phyloP scores from a whole-genome alignment of 1,139 yeast genomes.

The Ogataea hybrid region DNA sequence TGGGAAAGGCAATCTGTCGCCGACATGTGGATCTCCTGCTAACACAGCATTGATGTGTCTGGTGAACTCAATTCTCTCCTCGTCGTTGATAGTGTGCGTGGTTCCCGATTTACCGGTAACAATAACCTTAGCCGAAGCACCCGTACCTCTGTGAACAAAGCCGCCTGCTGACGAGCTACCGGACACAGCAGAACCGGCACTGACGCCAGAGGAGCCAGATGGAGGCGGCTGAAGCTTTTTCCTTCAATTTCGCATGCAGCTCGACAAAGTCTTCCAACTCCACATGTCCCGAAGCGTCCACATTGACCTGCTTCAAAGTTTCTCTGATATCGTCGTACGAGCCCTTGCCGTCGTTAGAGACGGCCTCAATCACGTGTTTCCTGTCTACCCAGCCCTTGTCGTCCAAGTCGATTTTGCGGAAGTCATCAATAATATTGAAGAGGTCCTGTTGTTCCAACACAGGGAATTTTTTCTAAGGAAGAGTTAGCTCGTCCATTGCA shows the following conservation, averaged over 20 bases:
- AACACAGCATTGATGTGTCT: slow-evolving; percentile 91
- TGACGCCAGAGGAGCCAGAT: slow-evolving; percentile 19
- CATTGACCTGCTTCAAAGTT: slow-evolving; percentile 83
- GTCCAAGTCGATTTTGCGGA: slow-evolving; percentile 77
- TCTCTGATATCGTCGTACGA: slow-evolving; percentile 92
- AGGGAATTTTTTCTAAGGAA: slow-evolving; percentile 72
- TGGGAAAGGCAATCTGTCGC: slow-evolving; percentile 85
- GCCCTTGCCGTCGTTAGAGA: slow-evolving; percentile 75
- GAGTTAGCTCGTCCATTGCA: neutral
- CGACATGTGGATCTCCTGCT: slow-evolving; percentile 87
- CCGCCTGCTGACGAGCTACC: slow-evolving; percentile 32
- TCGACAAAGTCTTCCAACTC: slow-evolving; percentile 96
- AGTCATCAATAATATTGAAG: slow-evolving; percentile 79
- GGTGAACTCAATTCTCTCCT: slow-evolving; percentile 93
- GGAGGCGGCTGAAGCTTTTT: slow-evolving; percentile 32
- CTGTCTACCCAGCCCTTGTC: slow-evolving; percentile 97
- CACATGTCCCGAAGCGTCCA: slow-evolving; percentile 96
- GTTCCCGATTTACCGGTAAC: slow-evolving; percentile 85
- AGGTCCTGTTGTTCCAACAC: slow-evolving; percentile 81
- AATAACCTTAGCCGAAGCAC: slow-evolving; percentile 63
- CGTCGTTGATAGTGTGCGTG: slow-evolving; percentile 97
- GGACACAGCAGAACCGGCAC: slow-evolving; percentile 29
- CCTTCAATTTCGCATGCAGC: slow-evolving; percentile 69
- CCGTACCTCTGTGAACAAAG: slow-evolving; percentile 51
- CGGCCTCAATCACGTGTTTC: slow-evolving; percentile 81